phyloP scores from a whole-genome alignment of 2,329 filamentous ascomycete species.

The Diaporthe longicolla region DNA sequence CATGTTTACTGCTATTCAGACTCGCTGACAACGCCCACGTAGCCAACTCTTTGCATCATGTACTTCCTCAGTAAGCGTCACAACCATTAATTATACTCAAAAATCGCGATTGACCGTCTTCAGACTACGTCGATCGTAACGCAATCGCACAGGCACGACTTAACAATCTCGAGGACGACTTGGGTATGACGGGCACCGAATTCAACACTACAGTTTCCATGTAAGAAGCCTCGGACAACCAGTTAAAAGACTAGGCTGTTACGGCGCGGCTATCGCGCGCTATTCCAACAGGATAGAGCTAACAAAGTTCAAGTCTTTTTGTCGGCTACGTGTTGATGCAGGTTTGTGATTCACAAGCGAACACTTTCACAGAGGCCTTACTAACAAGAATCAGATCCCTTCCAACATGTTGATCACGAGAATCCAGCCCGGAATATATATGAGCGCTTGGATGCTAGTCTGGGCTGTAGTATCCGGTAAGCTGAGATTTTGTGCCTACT shows the following conservation, averaged over 20 bases:
- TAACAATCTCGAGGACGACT: constrained; percentile 25
- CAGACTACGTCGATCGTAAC: constrained; percentile 31
- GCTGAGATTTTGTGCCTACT: background rate
- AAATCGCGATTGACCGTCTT: background rate
- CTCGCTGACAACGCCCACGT: background rate
- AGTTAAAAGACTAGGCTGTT: background rate
- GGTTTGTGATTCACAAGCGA: background rate
- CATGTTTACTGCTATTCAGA: background rate
- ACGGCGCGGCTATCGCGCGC: accelerated
- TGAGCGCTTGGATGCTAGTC: constrained; percentile 53
- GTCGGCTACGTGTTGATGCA: constrained; percentile 60
- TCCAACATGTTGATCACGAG: constrained; percentile 62
- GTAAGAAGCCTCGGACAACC: background rate
- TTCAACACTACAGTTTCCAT: constrained; percentile 37
- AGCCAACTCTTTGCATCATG: constrained; percentile 33
- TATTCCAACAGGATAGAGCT: background rate
- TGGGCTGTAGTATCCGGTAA: constrained; percentile 52
- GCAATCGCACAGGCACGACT: constrained; percentile 23
- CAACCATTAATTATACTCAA: background rate
- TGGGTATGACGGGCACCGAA: constrained; percentile 24
- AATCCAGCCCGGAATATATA: constrained; percentile 50
- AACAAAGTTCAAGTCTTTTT: constrained; percentile 1
- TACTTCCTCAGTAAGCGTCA: constrained; percentile 21
- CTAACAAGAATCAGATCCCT: constrained; percentile 50
- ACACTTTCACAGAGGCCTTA: background rate